These are phyloP conservation scores for Caloboletus firmus DNA, from an alignment of 1,284 basidiomycete genomes.

Conservation along the genomic window DNA sequence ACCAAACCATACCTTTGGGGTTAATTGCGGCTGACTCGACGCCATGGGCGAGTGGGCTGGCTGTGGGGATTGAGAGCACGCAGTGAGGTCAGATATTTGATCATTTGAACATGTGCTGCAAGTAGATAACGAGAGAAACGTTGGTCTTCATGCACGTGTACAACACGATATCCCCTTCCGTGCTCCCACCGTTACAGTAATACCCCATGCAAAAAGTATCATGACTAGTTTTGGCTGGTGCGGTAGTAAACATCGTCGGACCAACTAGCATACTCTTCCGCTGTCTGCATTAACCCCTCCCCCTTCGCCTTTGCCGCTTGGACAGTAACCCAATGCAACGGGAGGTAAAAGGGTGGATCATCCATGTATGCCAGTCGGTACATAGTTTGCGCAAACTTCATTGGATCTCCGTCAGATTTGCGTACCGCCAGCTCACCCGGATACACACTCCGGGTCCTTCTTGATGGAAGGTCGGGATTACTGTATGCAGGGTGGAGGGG, in stretches of 20 bases:
- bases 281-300: conserved; percentile 25
- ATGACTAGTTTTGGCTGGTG: conserved; percentile 9
- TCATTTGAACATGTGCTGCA: neutral
- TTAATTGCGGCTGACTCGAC: neutral
- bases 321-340: conserved; percentile 26
- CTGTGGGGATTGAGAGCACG: neutral
- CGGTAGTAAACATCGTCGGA: conserved; percentile 29
- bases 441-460: conserved; percentile 13
- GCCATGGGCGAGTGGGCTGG: conserved; percentile 2
- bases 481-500: conserved; percentile 27
- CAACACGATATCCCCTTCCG: neutral
- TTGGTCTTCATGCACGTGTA: neutral
- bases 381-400: conserved; percentile 24
- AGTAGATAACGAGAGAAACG: neutral
- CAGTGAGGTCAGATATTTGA: neutral
- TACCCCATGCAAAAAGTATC: neutral
- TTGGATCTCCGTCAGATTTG: conserved; percentile 20
- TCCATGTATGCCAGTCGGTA: conserved; percentile 22
- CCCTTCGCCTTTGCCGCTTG: conserved; percentile 28
- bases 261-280: conserved; percentile 31
- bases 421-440: conserved; percentile 4
- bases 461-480: conserved; percentile 19
- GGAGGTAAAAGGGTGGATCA: conserved; percentile 30
- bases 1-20: conserved; percentile 31
- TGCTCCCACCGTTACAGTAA: neutral